Evolutionary conservation across 2,329 filamentous ascomycete species (phyloP), one percentile per base, ranked within the genome.

Genomic region (Tolypocladium paradoxum): DNA sequence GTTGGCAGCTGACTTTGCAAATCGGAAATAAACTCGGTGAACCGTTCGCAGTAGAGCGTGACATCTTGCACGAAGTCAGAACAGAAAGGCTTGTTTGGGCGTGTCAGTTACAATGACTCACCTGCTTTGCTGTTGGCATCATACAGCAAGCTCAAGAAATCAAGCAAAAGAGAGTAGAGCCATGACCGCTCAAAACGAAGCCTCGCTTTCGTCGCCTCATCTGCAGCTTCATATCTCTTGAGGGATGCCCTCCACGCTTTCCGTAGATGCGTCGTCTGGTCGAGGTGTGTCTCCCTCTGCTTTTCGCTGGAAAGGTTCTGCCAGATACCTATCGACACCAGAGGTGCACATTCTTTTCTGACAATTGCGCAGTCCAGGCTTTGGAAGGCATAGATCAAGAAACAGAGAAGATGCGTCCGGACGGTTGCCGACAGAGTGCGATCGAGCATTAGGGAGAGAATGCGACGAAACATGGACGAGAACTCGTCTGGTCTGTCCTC

Each of bases 261-360:
- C 65, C 82, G 85, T 61, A 95, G 70, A 58, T 88, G 84, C n/a
- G 82, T 71, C 48, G 81, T 80, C 60, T 88, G 84, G 45, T 88
- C 83, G 33, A 99, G 77, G 53, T 84, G 81, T 35, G 75, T 74
- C 52, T 95, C 88, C 59, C 90, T 82, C 57, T 84, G 81, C 54
- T 79, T 77, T 35, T 95, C 90, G 53, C 81, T 87, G 33, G 88
- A 87, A 37, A 99, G 73, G 65, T 96, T 95, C 64, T 97, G 89
- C 93, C 93, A 99, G 62, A 93, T 90, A 1, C 88, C 86, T 61
- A 99, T 96, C 14, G 90, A 93, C 22, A 99, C 92, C 50, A 99
- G 75, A 2, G 95, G 90, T 7, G 92, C 93, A 69, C 93, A 97
- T 74, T 99, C 93, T 68, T 96, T 97, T 57, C 93, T 85, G 49